A percentile compares a stretch with the other conserved stretches of the same genome.
These are phyloP conservation scores for Rhizopus delemar DNA, from an alignment of 371 early-diverging fungal species.

Conservation along the genomic window DNA sequence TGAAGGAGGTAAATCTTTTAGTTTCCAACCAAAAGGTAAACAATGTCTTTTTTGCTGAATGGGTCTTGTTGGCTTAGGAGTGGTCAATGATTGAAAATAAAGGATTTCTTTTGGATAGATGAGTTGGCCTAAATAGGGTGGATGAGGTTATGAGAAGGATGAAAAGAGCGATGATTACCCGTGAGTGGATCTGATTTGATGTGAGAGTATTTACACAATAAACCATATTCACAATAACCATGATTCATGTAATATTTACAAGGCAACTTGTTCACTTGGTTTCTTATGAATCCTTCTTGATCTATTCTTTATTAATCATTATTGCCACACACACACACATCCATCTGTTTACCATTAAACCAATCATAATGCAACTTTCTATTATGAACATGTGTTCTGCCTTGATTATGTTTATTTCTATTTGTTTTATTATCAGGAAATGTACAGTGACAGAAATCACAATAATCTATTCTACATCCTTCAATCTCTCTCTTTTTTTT, in stretches of 20 bases:
- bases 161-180: constrained; percentile 1
- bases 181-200: constrained; percentile 24
- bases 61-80: background rate
- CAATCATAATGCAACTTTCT: constrained; percentile 44
- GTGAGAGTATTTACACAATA: constrained; percentile 43
- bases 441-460: constrained; percentile 51
- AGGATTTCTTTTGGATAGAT: constrained; percentile 15
- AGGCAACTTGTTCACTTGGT: constrained; percentile 42
- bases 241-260: constrained; percentile 31
- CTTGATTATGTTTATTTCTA: constrained; percentile 44
- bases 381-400: constrained; percentile 38
- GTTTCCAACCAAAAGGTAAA: constrained; percentile 47
- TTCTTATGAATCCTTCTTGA: constrained; percentile 30
- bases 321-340: background rate
- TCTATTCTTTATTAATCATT: constrained; percentile 18
- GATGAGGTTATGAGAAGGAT: background rate
- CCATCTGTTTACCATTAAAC: constrained; percentile 37
- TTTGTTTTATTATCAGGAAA: constrained; percentile 51
- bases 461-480: constrained; percentile 32
- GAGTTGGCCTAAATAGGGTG: constrained; percentile 11
- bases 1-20: constrained; percentile 42
- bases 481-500: background rate
- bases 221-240: constrained; percentile 40
- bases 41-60: constrained; percentile 21
- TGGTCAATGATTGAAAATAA: constrained; percentile 10